Conservation (phyloP, 78 protist species). For the Dictyostelium firmibasis region DNA sequence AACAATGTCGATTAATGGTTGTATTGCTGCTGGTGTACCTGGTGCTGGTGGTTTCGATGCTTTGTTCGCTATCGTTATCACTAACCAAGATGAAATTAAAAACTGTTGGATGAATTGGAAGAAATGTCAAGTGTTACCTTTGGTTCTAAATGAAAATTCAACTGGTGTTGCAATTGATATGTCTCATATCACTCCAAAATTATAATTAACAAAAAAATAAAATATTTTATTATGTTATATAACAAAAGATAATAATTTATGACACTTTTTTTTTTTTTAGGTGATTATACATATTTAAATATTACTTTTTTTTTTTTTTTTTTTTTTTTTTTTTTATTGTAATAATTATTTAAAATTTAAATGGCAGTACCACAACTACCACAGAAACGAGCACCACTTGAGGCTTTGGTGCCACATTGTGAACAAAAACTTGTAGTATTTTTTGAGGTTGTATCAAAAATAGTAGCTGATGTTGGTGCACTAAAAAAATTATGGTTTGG, state of each 20-base stretch:
- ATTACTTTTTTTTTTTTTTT: conserved; percentile 4
- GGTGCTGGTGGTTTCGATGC: conserved; percentile 94
- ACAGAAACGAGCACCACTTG: conserved; percentile 15
- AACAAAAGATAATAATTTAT: neutral
- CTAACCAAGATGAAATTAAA: conserved; percentile 14
- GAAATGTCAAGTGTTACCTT: conserved; percentile 44
- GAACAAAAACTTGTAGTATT: neutral
- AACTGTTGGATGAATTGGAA: conserved; percentile 57
- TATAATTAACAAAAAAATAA: neutral
- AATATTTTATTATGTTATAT: too few relatives aligned
- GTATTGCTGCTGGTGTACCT: conserved; percentile 86
- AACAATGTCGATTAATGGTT: conserved; percentile 72
- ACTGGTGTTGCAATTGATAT: conserved; percentile 39
- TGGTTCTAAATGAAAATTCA: conserved; percentile 52
- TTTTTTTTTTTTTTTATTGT: neutral
- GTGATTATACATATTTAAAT: neutral
- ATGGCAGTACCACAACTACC: conserved; percentile 24
- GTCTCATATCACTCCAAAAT: neutral
- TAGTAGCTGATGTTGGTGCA: neutral
- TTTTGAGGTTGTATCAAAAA: neutral
- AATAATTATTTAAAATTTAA: neutral
- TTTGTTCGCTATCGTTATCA: conserved; percentile 81
- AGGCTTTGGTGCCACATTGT: conserved; percentile 9
- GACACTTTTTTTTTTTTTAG: neutral
- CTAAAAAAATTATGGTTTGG: neutral